Conservation (phyloP, 345 rosid genomes). For the Ricinus communis region DNA sequence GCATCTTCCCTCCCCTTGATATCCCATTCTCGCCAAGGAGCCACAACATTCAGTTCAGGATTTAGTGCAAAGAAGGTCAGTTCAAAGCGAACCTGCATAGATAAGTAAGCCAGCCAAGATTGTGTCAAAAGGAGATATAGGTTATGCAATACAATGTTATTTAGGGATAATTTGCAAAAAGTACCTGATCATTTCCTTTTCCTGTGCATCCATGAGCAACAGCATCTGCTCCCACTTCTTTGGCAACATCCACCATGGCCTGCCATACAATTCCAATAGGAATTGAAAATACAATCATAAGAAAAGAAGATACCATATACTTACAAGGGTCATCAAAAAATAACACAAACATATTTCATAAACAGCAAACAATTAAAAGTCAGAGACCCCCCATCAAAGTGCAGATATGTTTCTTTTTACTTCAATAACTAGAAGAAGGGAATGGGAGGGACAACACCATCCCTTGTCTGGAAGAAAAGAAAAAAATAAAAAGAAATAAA, state of each 20-base stretch:
- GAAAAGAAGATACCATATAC: not conserved
- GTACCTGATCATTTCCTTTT: constrained; percentile 98
- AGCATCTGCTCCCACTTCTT: constrained; percentile 96
- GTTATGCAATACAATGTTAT: not conserved
- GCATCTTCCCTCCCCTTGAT: constrained; percentile 94
- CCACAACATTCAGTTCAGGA: constrained; percentile 61
- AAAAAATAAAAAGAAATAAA: not conserved
- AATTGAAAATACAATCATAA: not conserved
- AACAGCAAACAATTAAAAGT: not conserved
- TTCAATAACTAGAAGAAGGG: constrained; percentile 3
- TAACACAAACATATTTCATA: not conserved
- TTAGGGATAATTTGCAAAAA: not conserved
- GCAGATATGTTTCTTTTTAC: not conserved
- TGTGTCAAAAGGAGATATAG: not conserved
- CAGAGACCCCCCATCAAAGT: too few relatives aligned
- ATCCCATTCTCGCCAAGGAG: constrained; percentile 99
- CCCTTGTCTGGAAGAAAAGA: not conserved
- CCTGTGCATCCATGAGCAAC: constrained; percentile 98
- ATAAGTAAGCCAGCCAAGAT: not conserved
- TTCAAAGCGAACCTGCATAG: too few relatives aligned
- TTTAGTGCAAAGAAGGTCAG: too few relatives aligned
- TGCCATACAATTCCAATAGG: constrained; percentile 21
- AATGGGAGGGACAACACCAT: not conserved
- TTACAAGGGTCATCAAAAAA: not conserved
- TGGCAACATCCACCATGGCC: constrained; percentile 99